A percentile compares a stretch with the other conserved stretches of the same genome.
Evolutionary conservation across 2,329 filamentous ascomycete genomes (phyloP).

Genomic region (Lachnum nothofagi): DNA sequence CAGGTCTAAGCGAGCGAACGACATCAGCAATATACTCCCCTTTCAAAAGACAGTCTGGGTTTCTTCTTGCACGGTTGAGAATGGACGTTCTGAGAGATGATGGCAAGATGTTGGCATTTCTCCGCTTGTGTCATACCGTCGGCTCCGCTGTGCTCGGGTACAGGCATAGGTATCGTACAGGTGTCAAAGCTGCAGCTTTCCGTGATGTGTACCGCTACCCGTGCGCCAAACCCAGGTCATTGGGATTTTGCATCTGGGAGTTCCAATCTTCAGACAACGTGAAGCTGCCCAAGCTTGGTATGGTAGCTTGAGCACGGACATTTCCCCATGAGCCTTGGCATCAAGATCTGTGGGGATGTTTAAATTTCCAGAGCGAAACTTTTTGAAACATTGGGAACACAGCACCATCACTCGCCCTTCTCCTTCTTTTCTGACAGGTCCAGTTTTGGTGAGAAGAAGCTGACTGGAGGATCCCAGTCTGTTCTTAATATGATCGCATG

Average conservation of each 20-base stretch:
- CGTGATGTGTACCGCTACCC: neutral
- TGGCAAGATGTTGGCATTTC: neutral
- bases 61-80: too few relatives aligned
- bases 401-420: too few relatives aligned
- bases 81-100: neutral
- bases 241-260: neutral
- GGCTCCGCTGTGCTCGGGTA: neutral
- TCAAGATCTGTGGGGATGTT: too few relatives aligned
- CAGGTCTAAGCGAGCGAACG: neutral
- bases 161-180: neutral
- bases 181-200: slow-evolving; percentile 1
- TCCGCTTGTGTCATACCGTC: neutral
- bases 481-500: too few relatives aligned
- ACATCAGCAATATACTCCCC: neutral
- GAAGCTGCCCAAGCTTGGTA: too few relatives aligned
- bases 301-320: too few relatives aligned
- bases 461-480: too few relatives aligned
- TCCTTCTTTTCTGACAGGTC: too few relatives aligned
- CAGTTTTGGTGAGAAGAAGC: too few relatives aligned
- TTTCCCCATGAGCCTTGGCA: too few relatives aligned
- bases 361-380: too few relatives aligned
- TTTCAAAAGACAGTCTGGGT: neutral
- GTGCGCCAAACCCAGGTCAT: neutral
- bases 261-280: neutral
- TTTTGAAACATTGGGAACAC: too few relatives aligned